phyloP scores from a whole-genome alignment of 192 early-diverging fungal genomes.

The Dissophora globulifera region DNA sequence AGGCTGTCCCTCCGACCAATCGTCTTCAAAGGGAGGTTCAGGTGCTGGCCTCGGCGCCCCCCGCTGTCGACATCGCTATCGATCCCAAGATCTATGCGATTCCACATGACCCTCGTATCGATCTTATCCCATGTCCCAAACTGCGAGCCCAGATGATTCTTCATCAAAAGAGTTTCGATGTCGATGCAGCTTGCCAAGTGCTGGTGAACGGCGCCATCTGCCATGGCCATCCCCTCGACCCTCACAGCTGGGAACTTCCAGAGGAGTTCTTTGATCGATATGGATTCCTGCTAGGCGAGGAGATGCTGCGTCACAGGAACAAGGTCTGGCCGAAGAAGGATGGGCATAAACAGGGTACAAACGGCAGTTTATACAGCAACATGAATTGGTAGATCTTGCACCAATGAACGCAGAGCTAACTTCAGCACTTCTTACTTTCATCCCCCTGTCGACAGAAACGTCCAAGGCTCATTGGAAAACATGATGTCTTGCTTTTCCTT shows the following conservation, averaged over 20 bases:
- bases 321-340: conserved; percentile 52
- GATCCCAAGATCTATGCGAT: conserved; percentile 46
- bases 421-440: no score
- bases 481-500: not conserved
- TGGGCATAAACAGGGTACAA: conserved; percentile 11
- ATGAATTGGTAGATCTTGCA: no score
- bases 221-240: conserved; percentile 55
- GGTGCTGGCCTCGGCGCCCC: conserved; percentile 43
- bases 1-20: conserved; percentile 35
- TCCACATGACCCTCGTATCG: conserved; percentile 52
- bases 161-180: conserved; percentile 40
- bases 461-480: not conserved
- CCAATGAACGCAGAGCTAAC: no score
- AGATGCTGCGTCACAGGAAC: conserved; percentile 42
- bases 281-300: conserved; percentile 39
- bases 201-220: conserved; percentile 49
- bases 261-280: conserved; percentile 54
- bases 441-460: not conserved
- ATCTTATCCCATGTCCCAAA: conserved; percentile 54
- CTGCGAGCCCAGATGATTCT: conserved; percentile 54
- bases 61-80: conserved; percentile 45
- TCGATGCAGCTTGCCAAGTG: conserved; percentile 45
- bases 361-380: no score
- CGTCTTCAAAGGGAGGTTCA: conserved; percentile 39
- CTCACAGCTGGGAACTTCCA: conserved; percentile 53